phyloP scores from a whole-genome alignment of 371 early-diverging fungal genomes.

The Lichtheimia hyalospora region DNA sequence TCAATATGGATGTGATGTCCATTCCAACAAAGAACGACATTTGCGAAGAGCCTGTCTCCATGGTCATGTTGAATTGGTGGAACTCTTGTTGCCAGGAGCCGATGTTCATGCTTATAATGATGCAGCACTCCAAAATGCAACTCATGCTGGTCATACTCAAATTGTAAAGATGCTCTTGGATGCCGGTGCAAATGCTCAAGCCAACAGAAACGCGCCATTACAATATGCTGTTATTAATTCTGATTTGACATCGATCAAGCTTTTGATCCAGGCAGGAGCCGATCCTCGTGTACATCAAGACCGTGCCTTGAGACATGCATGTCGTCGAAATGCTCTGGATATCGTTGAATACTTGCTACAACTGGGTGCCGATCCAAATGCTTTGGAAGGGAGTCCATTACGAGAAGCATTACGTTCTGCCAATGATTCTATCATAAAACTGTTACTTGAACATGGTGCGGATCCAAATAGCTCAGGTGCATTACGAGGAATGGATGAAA shows the following conservation, averaged over 20 bases:
- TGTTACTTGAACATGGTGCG: constrained; percentile 23
- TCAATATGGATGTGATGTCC: constrained; percentile 22
- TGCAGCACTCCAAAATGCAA: constrained; percentile 38
- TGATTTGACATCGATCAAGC: constrained; percentile 9
- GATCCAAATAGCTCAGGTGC: constrained; percentile 28
- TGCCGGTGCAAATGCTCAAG: constrained; percentile 29
- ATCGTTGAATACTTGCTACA: constrained; percentile 12
- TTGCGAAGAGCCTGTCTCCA: constrained; percentile 49
- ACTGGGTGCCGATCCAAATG: constrained; percentile 8
- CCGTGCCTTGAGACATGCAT: constrained; percentile 21
- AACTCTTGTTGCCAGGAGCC: constrained; percentile 54
- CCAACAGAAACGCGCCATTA: constrained; percentile 25
- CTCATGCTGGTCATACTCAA: constrained; percentile 19
- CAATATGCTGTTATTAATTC: constrained; percentile 20
- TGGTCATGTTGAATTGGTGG: constrained; percentile 61
- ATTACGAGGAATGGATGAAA: constrained; percentile 14
- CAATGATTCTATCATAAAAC: background rate
- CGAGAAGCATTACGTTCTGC: constrained; percentile 19
- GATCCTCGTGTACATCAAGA: constrained; percentile 26
- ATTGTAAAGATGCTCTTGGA: constrained; percentile 24
- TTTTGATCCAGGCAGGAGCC: constrained; percentile 22
- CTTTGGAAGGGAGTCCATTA: constrained; percentile 20
- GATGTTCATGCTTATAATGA: constrained; percentile 44
- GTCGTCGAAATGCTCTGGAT: constrained; percentile 11
- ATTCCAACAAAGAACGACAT: constrained; percentile 21